Percentiles rank a stretch among this genome's conserved stretches.
phyloP scores from a whole-genome alignment of 2,329 filamentous ascomycete species.

The Phialophora verrucosa region DNA sequence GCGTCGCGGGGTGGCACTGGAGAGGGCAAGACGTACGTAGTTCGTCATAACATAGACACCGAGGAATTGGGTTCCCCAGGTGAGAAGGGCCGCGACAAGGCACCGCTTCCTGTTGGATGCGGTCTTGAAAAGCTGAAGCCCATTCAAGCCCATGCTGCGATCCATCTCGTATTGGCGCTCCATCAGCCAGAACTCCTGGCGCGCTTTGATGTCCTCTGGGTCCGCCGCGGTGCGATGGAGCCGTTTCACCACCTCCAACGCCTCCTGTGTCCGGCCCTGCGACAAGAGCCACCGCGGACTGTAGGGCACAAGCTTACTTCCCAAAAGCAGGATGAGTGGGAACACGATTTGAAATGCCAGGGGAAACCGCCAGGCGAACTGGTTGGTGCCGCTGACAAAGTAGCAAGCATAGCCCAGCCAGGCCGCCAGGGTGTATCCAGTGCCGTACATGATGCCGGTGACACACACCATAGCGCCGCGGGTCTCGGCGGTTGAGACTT shows the following conservation, averaged over 20 bases:
- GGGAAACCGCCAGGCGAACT: conserved; percentile 46
- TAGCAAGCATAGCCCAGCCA: conserved; percentile 38
- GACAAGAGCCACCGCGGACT: conserved; percentile 47
- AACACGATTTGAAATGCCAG: conserved; percentile 45
- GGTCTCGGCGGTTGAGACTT: conserved; percentile 35
- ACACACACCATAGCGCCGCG: conserved; percentile 37
- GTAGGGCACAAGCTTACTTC: conserved; percentile 43
- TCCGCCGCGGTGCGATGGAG: conserved; percentile 46
- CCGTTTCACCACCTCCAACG: conserved; percentile 44
- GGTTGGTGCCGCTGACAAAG: conserved; percentile 53
- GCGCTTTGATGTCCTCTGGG: conserved; percentile 45
- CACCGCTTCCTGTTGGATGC: conserved; percentile 49
- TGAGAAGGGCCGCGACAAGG: conserved; percentile 49
- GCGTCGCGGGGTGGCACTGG: conserved; percentile 42
- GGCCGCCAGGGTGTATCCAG: conserved; percentile 36
- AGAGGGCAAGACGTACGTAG: conserved; percentile 14
- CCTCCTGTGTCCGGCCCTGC: conserved; percentile 47
- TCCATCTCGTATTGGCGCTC: conserved; percentile 53
- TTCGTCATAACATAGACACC: conserved; percentile 37
- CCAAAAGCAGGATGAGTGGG: conserved; percentile 41
- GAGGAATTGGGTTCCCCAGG: conserved; percentile 49
- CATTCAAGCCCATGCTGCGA: conserved; percentile 43
- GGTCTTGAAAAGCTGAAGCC: conserved; percentile 52
- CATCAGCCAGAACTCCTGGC: conserved; percentile 53
- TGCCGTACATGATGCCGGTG: conserved; percentile 32